These are phyloP conservation scores for Cymodocea nodosa DNA, from an alignment of 116 monocot genomes.

Conservation along the genomic window DNA sequence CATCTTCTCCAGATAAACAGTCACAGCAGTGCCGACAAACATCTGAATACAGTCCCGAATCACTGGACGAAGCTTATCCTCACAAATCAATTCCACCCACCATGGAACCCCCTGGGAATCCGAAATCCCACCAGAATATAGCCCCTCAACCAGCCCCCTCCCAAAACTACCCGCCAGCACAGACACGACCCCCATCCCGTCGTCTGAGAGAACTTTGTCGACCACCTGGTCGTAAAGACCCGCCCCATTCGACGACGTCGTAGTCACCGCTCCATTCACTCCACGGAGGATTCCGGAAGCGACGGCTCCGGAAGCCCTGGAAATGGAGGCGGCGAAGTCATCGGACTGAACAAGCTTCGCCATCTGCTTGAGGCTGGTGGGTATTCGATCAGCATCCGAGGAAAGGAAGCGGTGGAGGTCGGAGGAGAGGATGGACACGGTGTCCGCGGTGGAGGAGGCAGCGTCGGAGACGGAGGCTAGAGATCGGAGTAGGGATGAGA, in stretches of 20 bases:
- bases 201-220: slow-evolving; percentile 22
- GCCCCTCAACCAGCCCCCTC: slow-evolving; percentile 33
- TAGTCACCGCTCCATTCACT: neutral
- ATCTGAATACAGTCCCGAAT: slow-evolving; percentile 25
- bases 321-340: slow-evolving; percentile 35
- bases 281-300: slow-evolving; percentile 8
- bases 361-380: slow-evolving; percentile 35
- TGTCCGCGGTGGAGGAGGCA: slow-evolving; percentile 7
- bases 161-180: slow-evolving; percentile 54
- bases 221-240: slow-evolving; percentile 22
- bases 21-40: slow-evolving; percentile 50
- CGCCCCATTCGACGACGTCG: neutral
- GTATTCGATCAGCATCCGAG: slow-evolving; percentile 33
- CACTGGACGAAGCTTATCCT: slow-evolving; percentile 20
- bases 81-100: slow-evolving; percentile 35
- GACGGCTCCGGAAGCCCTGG: slow-evolving; percentile 22
- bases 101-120: neutral
- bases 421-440: slow-evolving; percentile 34
- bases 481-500: slow-evolving; percentile 7
- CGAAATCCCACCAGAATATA: slow-evolving; percentile 5
- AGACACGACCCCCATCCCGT: slow-evolving; percentile 39
- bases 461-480: slow-evolving; percentile 8
- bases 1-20: slow-evolving; percentile 65
- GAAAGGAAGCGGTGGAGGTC: slow-evolving; percentile 46
- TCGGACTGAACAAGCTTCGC: slow-evolving; percentile 35